Base-by-base conservation (phyloP, 352 stramenopile genomes). In the Plasmopara viticola region DNA sequence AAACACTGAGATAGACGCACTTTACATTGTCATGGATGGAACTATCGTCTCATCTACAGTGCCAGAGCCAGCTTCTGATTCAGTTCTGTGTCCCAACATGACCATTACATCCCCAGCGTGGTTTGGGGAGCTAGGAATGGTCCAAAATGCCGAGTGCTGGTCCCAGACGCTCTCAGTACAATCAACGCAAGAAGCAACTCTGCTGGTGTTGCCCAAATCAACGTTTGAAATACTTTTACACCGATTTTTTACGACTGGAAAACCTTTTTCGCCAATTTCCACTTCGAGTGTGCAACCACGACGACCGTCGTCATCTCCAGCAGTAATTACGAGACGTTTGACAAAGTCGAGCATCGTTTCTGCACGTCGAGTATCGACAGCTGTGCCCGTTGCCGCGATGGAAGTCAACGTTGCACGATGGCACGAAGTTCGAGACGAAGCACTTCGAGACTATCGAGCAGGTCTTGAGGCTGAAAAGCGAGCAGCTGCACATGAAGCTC, bases 101-200 rank as follows among this genome's bases (percentile, higher is more conserved):
- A 25, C 20, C 20, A 25, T 25, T 25, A 3, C 20, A 25, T 25
- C 20, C 20, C 20, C 20, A 3, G 20, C 14, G 8, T 77, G 61
- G 28, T 45, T 81, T n/a, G 75, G 75, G 13, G 68, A 81, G 20
- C 34, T 86, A 5, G 66, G 68, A 0, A 72, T 86, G 61, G 55
- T 84, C 14, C 66, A 56, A 6, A 78, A 66, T 15, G 48, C 51
- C 4, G 68, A 77, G 30, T 49, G 62, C 6, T 86, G 72, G 75
- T 17, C 57, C 10, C 56, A 35, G 33, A 78, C 70, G 2, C 53
- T 81, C 18, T 47, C 45, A 43, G 59, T 61, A 17, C 37, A 50
- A 3, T 53, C 54, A 1, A 5, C 46, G 33, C 44, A 30, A 25
- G 52, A 53, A 13, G 72, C 50, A 18, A 25, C 1, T 25, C 20